Evolutionary conservation across 2,329 filamentous ascomycete genomes (phyloP).

Genomic region (Phoma sp.): DNA sequence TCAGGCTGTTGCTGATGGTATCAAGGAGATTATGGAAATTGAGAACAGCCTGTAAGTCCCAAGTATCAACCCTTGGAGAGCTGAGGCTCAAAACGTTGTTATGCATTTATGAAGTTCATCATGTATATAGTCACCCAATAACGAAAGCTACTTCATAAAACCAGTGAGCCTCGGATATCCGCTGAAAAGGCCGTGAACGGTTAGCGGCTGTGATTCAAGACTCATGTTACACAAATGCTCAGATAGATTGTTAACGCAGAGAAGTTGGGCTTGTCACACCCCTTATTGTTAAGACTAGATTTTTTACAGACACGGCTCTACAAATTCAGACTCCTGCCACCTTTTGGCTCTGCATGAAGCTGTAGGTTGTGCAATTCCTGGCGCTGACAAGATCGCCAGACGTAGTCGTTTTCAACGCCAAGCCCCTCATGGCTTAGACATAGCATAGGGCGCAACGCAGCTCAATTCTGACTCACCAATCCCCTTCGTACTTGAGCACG

Average conservation of each 20-base stretch:
- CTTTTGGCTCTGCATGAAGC: too few relatives aligned
- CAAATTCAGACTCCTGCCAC: too few relatives aligned
- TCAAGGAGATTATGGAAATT: conserved; percentile 69
- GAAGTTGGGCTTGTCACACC: too few relatives aligned
- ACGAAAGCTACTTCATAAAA: conserved; percentile 9
- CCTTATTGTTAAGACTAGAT: too few relatives aligned
- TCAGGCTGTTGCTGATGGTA: conserved; percentile 50
- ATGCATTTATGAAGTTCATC: conserved; percentile 24
- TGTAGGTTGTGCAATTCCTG: neutral
- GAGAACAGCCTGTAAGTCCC: conserved; percentile 56
- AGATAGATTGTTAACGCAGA: too few relatives aligned
- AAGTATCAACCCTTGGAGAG: neutral
- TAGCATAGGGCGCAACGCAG: neutral
- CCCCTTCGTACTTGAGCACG: too few relatives aligned
- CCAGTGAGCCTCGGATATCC: neutral
- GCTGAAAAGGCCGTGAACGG: too few relatives aligned
- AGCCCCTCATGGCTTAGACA: neutral
- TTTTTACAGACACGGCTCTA: too few relatives aligned
- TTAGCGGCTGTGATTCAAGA: too few relatives aligned
- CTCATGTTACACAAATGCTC: too few relatives aligned
- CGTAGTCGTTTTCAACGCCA: neutral
- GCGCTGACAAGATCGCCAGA: neutral
- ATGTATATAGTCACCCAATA: conserved; percentile 29
- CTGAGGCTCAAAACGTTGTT: conserved; percentile 6
- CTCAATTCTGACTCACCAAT: neutral